Evolutionary conservation across 768 basidiomycete species (phyloP).

Genomic region (Pisolithus orientalis): DNA sequence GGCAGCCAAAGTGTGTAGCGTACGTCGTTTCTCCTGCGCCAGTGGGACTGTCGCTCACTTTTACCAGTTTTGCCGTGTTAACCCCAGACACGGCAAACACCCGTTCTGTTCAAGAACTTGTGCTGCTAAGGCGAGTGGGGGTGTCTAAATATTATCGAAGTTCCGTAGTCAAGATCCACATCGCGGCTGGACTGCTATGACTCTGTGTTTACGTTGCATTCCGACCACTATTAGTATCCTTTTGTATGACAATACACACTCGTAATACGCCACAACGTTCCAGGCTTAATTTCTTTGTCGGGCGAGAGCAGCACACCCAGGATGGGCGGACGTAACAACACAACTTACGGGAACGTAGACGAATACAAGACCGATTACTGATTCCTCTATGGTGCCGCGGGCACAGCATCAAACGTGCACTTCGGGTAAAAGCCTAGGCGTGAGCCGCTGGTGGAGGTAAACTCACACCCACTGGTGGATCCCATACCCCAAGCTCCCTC

Average conservation of each 20-base stretch:
- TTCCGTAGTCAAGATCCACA: too few relatives aligned
- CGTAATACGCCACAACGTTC: too few relatives aligned
- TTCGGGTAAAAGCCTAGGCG: too few relatives aligned
- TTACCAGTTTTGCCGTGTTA: slow-evolving; percentile 22
- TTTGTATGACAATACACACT: too few relatives aligned
- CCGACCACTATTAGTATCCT: too few relatives aligned
- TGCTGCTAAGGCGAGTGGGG: slow-evolving; percentile 18
- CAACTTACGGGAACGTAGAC: too few relatives aligned
- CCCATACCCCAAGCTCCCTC: slow-evolving; percentile 78
- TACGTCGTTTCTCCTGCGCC: slow-evolving; percentile 7
- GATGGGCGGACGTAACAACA: too few relatives aligned
- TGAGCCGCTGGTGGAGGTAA: background rate
- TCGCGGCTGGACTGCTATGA: background rate
- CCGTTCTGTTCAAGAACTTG: slow-evolving; percentile 29
- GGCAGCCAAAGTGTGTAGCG: slow-evolving; percentile 30
- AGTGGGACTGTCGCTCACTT: slow-evolving; percentile 1
- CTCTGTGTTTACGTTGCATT: background rate
- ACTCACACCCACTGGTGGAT: slow-evolving; percentile 34
- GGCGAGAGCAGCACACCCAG: too few relatives aligned
- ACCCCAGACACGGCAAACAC: slow-evolving; percentile 28
- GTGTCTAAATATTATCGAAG: slow-evolving; percentile 4
- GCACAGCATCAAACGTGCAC: too few relatives aligned
- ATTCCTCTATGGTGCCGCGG: too few relatives aligned
- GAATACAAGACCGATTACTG: too few relatives aligned
- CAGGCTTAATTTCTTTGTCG: too few relatives aligned